Evolutionary conservation across 2,329 filamentous ascomycete species (phyloP).

Genomic region (Pseudocercospora fuligena): DNA sequence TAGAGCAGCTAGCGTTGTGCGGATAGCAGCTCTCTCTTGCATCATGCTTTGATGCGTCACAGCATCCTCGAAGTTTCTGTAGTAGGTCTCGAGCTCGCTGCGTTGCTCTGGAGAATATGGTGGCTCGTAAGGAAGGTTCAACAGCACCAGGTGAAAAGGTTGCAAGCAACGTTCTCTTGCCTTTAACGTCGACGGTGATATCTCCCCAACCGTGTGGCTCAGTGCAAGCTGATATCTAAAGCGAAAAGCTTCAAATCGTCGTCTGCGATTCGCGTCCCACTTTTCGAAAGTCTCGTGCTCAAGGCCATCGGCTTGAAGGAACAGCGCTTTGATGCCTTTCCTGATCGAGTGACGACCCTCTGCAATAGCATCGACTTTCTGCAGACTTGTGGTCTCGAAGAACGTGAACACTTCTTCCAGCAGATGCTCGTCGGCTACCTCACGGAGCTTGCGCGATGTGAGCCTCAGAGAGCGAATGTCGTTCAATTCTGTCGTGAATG

Average conservation of each 20-base stretch:
- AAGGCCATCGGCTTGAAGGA: neutral
- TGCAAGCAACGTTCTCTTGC: neutral
- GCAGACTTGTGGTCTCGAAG: neutral
- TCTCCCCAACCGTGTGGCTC: neutral
- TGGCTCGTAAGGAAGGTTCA: neutral
- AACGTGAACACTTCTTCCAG: neutral
- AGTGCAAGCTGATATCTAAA: neutral
- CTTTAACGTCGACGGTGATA: neutral
- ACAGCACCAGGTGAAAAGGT: neutral
- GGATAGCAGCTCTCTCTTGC: neutral
- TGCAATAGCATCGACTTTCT: neutral
- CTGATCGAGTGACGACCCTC: neutral
- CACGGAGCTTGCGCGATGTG: neutral
- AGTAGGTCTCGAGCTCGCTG: neutral
- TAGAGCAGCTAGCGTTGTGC: neutral
- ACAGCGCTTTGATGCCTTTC: neutral
- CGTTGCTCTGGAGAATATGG: neutral
- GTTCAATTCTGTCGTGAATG: neutral
- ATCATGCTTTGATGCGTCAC: neutral
- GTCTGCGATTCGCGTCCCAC: neutral
- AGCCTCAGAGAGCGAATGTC: neutral
- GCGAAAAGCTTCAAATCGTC: neutral
- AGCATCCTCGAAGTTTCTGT: neutral
- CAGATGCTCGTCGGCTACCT: neutral
- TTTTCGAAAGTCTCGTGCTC: neutral